Evolutionary conservation across 139 green algal species (phyloP).

Genomic region (Coelastrella sp.): DNA sequence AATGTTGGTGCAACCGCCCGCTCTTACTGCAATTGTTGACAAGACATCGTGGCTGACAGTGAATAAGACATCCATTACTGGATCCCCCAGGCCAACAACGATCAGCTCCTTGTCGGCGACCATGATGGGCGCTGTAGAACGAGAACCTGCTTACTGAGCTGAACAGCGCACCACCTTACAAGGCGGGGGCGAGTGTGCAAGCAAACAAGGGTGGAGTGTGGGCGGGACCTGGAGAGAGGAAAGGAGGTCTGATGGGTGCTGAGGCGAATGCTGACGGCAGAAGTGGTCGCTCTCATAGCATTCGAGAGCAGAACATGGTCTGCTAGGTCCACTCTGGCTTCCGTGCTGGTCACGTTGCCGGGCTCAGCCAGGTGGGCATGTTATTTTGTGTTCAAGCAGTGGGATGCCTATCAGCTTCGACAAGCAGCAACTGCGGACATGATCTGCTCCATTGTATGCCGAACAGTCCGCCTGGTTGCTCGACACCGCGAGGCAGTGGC

Average conservation of each 20-base stretch:
- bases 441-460: too few relatives aligned
- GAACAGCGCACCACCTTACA: too few relatives aligned
- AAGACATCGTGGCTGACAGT: conserved; percentile 59
- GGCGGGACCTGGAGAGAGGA: not conserved
- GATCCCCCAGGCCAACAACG: conserved; percentile 60
- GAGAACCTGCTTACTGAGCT: too few relatives aligned
- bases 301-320: too few relatives aligned
- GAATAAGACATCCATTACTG: conserved; percentile 72
- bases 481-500: too few relatives aligned
- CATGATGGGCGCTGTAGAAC: not conserved
- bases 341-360: conserved; percentile 6
- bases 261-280: too few relatives aligned
- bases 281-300: too few relatives aligned
- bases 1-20: conserved; percentile 66
- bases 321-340: not conserved
- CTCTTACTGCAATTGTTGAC: conserved; percentile 47
- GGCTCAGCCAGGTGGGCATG: not conserved
- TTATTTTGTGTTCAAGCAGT: not conserved
- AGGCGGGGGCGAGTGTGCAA: too few relatives aligned
- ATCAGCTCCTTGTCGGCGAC: not conserved
- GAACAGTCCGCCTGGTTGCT: too few relatives aligned
- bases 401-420: not conserved
- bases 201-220: not conserved
- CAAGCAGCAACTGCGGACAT: not conserved
- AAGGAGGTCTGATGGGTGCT: too few relatives aligned